Base-by-base conservation (phyloP, 2,329 filamentous ascomycete genomes). In the Sordariomycetes sp. region DNA sequence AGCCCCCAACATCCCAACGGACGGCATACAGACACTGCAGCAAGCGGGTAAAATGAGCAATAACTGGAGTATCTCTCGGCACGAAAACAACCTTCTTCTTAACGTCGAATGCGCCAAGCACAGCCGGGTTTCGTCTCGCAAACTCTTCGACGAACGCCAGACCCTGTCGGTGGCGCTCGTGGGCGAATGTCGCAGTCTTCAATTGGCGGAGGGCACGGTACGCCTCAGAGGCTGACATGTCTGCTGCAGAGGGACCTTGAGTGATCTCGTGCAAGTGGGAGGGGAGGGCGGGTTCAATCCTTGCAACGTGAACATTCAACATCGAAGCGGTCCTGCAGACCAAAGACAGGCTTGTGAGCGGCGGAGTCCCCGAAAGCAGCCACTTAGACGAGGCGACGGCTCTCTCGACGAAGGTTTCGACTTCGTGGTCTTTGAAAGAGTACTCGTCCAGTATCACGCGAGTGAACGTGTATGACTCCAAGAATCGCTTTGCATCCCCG, bases 391-490 rank as follows among this genome's bases (percentile, higher is more conserved):
- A 61, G 3, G 74, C 68, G 1, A 66, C 56, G 7, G 63, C 63
- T 10, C 68, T 64, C 20, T 62, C 61, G 24, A 76, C 62, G 61
- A 76, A 75, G 8, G 68, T 62, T 0, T 65, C 61, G 2, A 70
- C 64, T 2, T 59, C 32, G 3, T 60, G 59, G 25, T 73, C 68
- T 43, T 69, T 63, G 59, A 76, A 76, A 0, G 74, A 74, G 61
- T 72, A 75, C 60, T 77, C 75, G 59, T 77, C 75, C 61, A 71
- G 71, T 11, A 77, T 66, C 12, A 76, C 64, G 3, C 74, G 68
- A 20, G 68, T 60, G 37, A 67, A 76, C 37, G 66, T 71, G 60
- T 70, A 75, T 46, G 65, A 64, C 59, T 76, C 72, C 0, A 77
- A 62, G 2, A 70, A 58, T 40, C 37, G 43, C 16, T 58, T 53